Conservation (phyloP, 192 early-diverging fungal species). For the Coemansia sp. region DNA sequence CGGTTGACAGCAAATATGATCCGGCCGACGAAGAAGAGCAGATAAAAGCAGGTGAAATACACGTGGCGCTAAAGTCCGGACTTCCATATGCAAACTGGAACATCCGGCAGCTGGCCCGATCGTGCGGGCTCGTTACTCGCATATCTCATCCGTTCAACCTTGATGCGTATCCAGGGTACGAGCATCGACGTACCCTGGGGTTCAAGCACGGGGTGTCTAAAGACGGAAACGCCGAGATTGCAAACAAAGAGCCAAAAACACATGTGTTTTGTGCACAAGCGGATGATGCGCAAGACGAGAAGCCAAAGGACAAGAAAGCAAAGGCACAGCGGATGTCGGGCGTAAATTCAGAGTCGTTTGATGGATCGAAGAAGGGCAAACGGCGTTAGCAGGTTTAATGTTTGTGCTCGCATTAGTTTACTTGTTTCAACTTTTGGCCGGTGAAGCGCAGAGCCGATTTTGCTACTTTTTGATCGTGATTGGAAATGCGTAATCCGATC, state of each 20-base stretch:
- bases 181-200: conserved; percentile 94
- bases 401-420: too few relatives aligned
- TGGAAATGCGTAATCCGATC: background rate
- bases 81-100: conserved; percentile 88
- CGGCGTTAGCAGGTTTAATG: background rate
- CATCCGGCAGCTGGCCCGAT: conserved; percentile 74
- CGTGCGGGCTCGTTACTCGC: conserved; percentile 58
- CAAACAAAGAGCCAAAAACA: conserved; percentile 61
- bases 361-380: background rate
- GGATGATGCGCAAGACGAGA: background rate
- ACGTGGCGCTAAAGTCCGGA: conserved; percentile 82
- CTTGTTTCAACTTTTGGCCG: too few relatives aligned
- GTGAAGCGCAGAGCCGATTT: too few relatives aligned
- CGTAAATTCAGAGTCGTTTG: background rate
- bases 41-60: conserved; percentile 62
- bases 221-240: conserved; percentile 78
- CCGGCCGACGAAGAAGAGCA: background rate
- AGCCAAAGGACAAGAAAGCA: background rate
- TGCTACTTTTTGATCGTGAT: too few relatives aligned
- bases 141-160: conserved; percentile 66
- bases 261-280: conserved; percentile 57
- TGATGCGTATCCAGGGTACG: conserved; percentile 76
- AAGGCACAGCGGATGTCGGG: background rate
- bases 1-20: conserved; percentile 20
- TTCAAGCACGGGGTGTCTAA: conserved; percentile 80